These are phyloP conservation scores for Diacronema lutheri DNA, from an alignment of 78 protist genomes.

Conservation along the genomic window DNA sequence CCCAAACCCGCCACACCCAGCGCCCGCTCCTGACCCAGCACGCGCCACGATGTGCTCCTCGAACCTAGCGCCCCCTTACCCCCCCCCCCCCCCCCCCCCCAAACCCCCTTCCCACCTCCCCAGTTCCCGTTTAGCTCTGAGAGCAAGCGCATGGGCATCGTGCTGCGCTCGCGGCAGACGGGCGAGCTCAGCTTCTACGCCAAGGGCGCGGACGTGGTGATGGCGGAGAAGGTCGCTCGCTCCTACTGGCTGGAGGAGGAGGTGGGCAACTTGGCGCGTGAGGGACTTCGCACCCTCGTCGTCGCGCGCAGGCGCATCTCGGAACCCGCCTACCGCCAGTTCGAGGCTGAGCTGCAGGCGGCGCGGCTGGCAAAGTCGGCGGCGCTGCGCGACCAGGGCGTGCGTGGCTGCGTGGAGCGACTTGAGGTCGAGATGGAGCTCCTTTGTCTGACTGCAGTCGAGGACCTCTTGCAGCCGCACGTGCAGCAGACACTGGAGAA, in stretches of 20 bases:
- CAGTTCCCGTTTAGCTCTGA: conserved; percentile 95
- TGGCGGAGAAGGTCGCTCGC: conserved; percentile 50
- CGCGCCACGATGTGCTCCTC: no score
- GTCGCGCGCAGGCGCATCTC: conserved; percentile 52
- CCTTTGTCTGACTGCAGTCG: conserved; percentile 87
- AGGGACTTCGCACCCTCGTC: conserved; percentile 95
- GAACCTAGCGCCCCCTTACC: no score
- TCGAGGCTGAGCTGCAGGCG: not conserved
- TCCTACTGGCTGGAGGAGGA: conserved; percentile 93
- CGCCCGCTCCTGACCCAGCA: no score
- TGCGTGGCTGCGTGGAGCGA: conserved; percentile 42
- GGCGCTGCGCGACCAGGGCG: not conserved
- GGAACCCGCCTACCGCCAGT: not conserved
- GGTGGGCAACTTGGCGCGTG: conserved; percentile 89
- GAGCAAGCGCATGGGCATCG: conserved; percentile 94
- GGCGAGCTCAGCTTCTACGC: conserved; percentile 66
- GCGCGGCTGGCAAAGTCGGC: conserved; percentile 46
- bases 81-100: no score
- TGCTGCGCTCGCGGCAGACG: conserved; percentile 65
- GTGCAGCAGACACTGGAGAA: conserved; percentile 80
- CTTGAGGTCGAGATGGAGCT: conserved; percentile 72
- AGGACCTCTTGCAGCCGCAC: conserved; percentile 72
- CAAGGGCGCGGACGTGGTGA: conserved; percentile 90
- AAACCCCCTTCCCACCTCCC: no score
- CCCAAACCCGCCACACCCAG: no score